phyloP scores from a whole-genome alignment of 441 rosid genomes.

The Lepidium campestre region DNA sequence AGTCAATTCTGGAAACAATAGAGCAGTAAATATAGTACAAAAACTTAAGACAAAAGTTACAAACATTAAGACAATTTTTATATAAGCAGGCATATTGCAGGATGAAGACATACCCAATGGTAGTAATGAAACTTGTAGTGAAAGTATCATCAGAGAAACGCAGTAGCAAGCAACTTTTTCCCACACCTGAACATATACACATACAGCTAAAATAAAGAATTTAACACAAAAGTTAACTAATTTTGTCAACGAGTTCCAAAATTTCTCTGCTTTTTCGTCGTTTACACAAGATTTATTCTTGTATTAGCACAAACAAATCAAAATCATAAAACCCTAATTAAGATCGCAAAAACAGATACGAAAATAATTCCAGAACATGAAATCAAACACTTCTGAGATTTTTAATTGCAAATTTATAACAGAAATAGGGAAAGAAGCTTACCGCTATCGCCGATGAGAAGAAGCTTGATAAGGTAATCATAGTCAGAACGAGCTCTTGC shows the following conservation, averaged over 20 bases:
- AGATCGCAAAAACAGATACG: slow-evolving; percentile 5
- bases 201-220: neutral
- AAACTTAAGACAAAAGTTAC: neutral
- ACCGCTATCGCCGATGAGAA: slow-evolving; percentile 38
- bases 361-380: neutral
- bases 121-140: slow-evolving; percentile 80
- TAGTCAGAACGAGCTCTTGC: slow-evolving; percentile 36
- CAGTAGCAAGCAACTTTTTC: slow-evolving; percentile 74
- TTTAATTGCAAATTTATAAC: neutral
- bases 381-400: neutral
- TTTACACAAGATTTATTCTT: neutral
- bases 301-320: neutral
- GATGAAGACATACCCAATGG: slow-evolving; percentile 52
- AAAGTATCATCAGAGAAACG: slow-evolving; percentile 86
- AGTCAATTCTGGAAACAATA: slow-evolving; percentile 33
- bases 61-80: neutral
- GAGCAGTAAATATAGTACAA: neutral
- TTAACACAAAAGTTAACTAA: neutral
- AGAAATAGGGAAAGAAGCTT: neutral
- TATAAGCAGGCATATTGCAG: neutral
- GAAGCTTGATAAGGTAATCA: slow-evolving; percentile 35
- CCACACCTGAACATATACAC: slow-evolving; percentile 48
- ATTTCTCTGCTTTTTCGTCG: neutral
- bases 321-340: slow-evolving; percentile 19
- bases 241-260: neutral